These are phyloP conservation scores for Oxyria digyna DNA, from an alignment of 148 eudicot genomes.

Conservation along the genomic window DNA sequence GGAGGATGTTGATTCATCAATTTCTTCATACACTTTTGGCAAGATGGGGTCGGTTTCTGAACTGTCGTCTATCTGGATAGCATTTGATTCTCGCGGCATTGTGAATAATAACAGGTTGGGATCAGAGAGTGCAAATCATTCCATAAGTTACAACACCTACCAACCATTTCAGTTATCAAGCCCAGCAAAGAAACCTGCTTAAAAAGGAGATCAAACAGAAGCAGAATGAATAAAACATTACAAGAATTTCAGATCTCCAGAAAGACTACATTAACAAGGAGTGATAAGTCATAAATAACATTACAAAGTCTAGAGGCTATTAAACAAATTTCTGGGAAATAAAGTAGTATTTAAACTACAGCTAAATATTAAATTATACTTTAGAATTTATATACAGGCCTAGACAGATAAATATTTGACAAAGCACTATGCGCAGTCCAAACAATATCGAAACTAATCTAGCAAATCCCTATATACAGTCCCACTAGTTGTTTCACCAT, in stretches of 20 bases:
- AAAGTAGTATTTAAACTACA: neutral
- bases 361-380: neutral
- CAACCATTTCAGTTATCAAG: conserved; percentile 37
- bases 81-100: conserved; percentile 69
- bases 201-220: conserved; percentile 2
- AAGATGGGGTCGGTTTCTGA: conserved; percentile 92
- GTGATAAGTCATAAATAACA: neutral
- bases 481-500: neutral
- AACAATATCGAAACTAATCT: neutral
- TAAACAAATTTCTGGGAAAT: neutral
- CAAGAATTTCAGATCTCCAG: neutral
- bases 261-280: neutral
- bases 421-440: neutral
- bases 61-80: conserved; percentile 37
- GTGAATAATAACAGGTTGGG: conserved; percentile 19
- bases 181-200: conserved; percentile 31
- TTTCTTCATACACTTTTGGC: conserved; percentile 30
- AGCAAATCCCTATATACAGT: neutral
- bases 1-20: conserved; percentile 40
- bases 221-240: neutral
- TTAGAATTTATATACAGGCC: neutral
- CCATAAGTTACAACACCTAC: conserved; percentile 17
- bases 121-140: conserved; percentile 29
- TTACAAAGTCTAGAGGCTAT: neutral
- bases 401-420: neutral